Conservation (phyloP, 176 grass and related monocot species). For the Raddia guianensis region DNA sequence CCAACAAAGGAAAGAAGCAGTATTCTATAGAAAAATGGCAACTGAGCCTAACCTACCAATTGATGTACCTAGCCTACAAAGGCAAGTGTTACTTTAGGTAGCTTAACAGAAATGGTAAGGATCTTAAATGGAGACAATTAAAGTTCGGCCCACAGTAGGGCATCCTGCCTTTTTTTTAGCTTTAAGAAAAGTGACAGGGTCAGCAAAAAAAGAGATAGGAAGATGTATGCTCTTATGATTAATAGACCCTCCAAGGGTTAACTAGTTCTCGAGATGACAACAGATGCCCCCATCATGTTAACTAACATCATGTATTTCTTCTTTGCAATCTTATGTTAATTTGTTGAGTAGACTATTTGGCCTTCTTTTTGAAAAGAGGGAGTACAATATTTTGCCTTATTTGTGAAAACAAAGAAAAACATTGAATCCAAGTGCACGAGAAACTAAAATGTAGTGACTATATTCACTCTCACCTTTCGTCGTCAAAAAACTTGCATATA, state of each 20-base stretch:
- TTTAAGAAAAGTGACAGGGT: neutral
- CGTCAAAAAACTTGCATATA: constrained; percentile 95
- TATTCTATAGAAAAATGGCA: neutral
- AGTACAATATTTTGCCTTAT: neutral
- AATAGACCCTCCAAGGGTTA: neutral
- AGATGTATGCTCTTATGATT: neutral
- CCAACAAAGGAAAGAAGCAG: constrained; percentile 2
- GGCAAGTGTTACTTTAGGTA: neutral
- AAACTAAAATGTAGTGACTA: constrained; percentile 1
- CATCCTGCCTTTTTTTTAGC: neutral
- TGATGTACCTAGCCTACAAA: neutral
- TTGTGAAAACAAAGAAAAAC: neutral
- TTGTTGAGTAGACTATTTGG: neutral
- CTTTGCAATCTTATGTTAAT: neutral
- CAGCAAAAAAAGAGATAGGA: neutral
- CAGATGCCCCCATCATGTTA: neutral
- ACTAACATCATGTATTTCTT: neutral
- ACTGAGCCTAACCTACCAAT: neutral
- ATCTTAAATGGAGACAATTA: constrained; percentile 6
- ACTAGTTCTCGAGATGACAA: neutral
- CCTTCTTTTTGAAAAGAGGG: neutral
- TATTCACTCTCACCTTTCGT: constrained; percentile 64
- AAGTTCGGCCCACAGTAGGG: neutral
- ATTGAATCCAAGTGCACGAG: neutral
- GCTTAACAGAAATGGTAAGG: neutral